Percentiles rank a stretch among this genome's conserved stretches.
Conservation (phyloP, 2,329 filamentous ascomycete genomes). For the Phialophora expanda region DNA sequence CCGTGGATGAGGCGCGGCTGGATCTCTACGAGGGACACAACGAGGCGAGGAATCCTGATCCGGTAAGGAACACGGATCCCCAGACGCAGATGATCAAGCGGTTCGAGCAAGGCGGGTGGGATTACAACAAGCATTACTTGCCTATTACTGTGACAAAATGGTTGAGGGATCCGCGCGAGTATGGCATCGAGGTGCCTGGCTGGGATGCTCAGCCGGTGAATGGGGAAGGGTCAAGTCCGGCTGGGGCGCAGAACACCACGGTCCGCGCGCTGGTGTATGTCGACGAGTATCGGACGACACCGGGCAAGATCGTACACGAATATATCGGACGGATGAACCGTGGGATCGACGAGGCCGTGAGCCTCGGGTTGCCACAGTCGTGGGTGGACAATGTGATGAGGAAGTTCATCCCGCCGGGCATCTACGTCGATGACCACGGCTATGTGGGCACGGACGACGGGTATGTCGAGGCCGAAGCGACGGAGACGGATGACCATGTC, state of each 20-base stretch:
- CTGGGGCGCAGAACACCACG: constrained; percentile 16
- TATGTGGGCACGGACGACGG: constrained; percentile 37
- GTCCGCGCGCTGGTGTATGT: constrained; percentile 49
- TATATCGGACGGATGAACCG: constrained; percentile 52
- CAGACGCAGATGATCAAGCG: constrained; percentile 30
- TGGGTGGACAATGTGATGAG: constrained; percentile 50
- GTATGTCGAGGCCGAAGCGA: constrained; percentile 35
- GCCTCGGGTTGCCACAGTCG: constrained; percentile 41
- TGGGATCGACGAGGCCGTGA: constrained; percentile 48
- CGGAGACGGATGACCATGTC: constrained; percentile 27
- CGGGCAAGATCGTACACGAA: constrained; percentile 45
- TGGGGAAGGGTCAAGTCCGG: not conserved
- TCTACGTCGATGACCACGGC: constrained; percentile 31
- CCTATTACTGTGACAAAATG: constrained; percentile 36
- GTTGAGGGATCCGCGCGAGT: constrained; percentile 32
- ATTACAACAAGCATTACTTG: constrained; percentile 41
- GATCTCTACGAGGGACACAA: constrained; percentile 49
- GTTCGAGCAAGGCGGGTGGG: constrained; percentile 37
- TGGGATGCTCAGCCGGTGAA: constrained; percentile 13
- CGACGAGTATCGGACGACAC: constrained; percentile 47
- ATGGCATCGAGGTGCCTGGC: constrained; percentile 28
- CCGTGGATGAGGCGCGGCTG: constrained; percentile 45
- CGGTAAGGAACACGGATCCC: constrained; percentile 31
- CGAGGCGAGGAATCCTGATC: constrained; percentile 30
- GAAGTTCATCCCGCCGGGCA: constrained; percentile 44